phyloP scores from a whole-genome alignment of 73 alveolate genomes.

The Tetrahymena malaccensis region DNA sequence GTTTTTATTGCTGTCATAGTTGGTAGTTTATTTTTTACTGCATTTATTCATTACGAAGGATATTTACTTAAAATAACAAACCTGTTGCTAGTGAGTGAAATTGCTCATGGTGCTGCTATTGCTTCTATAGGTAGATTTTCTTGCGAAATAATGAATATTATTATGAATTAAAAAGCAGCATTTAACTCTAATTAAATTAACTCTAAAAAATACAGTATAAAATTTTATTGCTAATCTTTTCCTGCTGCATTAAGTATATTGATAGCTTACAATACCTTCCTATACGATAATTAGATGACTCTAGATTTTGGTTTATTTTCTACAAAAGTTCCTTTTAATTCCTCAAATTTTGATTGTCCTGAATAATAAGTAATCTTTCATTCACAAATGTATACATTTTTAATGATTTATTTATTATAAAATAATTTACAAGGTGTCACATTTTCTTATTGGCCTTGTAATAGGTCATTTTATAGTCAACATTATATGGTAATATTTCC shows the following conservation, averaged over 20 bases:
- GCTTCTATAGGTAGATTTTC: not conserved
- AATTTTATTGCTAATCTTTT: not conserved
- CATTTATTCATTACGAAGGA: not conserved
- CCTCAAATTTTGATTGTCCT: not conserved
- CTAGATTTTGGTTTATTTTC: not conserved
- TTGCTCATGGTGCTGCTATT: not conserved
- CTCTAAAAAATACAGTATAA: not conserved
- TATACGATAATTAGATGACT: not conserved
- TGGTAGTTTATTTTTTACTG: not conserved
- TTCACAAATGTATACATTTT: not conserved
- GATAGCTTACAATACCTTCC: not conserved
- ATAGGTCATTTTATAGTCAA: not conserved
- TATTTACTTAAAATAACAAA: not conserved
- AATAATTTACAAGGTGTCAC: not conserved
- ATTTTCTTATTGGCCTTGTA: not conserved
- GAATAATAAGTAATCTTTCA: not conserved
- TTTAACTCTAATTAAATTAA: not conserved
- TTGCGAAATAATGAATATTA: not conserved
- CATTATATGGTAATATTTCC: not conserved
- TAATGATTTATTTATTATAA: not conserved
- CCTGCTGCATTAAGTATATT: not conserved
- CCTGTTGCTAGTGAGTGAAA: not conserved
- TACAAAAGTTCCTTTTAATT: not conserved
- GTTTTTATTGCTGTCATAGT: not conserved
- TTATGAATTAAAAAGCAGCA: not conserved